A percentile compares a stretch with the other conserved stretches of the same genome.
These are phyloP conservation scores for Kwoniella shivajii DNA, from an alignment of 1,284 basidiomycete genomes.

Conservation along the genomic window DNA sequence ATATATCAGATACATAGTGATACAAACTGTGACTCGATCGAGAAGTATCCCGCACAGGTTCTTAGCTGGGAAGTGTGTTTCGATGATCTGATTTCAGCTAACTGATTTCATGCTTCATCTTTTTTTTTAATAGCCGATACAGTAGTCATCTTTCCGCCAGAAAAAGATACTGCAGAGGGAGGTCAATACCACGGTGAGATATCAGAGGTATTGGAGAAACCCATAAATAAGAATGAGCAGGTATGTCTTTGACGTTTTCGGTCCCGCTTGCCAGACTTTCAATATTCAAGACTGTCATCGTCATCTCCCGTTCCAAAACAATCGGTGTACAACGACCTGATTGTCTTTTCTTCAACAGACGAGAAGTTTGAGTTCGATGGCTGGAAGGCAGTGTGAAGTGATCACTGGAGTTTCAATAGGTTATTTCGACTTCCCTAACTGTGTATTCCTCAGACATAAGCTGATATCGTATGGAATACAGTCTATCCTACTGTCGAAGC, in stretches of 20 bases:
- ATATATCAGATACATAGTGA: slow-evolving; percentile 1
- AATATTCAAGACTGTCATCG: too few relatives aligned
- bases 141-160: slow-evolving; percentile 78
- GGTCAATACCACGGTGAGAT: slow-evolving; percentile 37
- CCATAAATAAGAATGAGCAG: slow-evolving; percentile 76
- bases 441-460: neutral
- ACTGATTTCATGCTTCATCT: neutral
- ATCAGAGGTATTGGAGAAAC: slow-evolving; percentile 74
- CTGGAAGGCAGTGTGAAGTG: slow-evolving; percentile 83
- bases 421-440: slow-evolving; percentile 50
- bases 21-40: too few relatives aligned
- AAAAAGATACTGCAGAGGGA: slow-evolving; percentile 60
- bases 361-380: slow-evolving; percentile 83
- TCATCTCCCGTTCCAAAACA: too few relatives aligned
- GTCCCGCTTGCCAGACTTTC: too few relatives aligned
- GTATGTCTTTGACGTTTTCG: slow-evolving; percentile 19
- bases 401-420: slow-evolving; percentile 83
- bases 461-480: slow-evolving; percentile 36
- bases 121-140: slow-evolving; percentile 71
- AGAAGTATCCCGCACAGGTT: too few relatives aligned
- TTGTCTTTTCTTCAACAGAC: slow-evolving; percentile 44
- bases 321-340: neutral
- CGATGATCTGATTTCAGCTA: neutral
- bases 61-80: too few relatives aligned
- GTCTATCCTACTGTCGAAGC: slow-evolving; percentile 80